Conservation (phyloP, 768 basidiomycete species). For the Xerocomellus amylosporus region DNA sequence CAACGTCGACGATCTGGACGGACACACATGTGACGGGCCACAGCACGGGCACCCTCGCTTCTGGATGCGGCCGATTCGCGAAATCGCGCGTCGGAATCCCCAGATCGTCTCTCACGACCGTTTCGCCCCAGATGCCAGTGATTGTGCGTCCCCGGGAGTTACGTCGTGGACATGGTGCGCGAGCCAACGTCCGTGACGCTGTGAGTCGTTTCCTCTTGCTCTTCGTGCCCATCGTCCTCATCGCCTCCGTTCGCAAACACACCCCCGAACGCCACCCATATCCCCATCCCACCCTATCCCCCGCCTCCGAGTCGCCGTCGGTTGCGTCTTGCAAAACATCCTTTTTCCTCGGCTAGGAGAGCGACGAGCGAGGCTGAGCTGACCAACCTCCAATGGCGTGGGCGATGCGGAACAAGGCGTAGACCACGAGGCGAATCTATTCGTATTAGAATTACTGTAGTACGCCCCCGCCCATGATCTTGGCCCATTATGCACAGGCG, state of each 20-base stretch:
- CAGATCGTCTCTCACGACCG: slow-evolving; percentile 34
- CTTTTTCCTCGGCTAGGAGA: slow-evolving; percentile 17
- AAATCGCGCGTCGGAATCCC: slow-evolving; percentile 50
- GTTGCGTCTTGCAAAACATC: slow-evolving; percentile 6
- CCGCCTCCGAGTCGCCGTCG: too few relatives aligned
- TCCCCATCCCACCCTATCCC: too few relatives aligned
- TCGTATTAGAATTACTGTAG: too few relatives aligned
- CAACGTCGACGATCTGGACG: slow-evolving; percentile 50
- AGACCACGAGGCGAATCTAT: too few relatives aligned
- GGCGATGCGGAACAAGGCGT: too few relatives aligned
- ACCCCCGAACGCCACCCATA: background rate
- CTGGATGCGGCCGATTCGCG: slow-evolving; percentile 37
- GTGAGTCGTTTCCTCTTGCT: background rate
- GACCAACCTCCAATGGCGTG: too few relatives aligned
- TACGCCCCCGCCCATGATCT: slow-evolving; percentile 54
- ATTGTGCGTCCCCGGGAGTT: slow-evolving; percentile 16
- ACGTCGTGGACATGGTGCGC: slow-evolving; percentile 24
- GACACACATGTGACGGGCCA: slow-evolving; percentile 31
- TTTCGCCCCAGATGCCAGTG: slow-evolving; percentile 14
- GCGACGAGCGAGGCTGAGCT: too few relatives aligned
- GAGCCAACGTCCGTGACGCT: too few relatives aligned
- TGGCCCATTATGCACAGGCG: slow-evolving; percentile 61
- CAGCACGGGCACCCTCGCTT: slow-evolving; percentile 34
- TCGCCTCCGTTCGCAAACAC: background rate
- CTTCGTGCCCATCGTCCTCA: background rate